Evolutionary conservation across 148 eudicot species (phyloP).

Genomic region (Salicornia ramosissima): DNA sequence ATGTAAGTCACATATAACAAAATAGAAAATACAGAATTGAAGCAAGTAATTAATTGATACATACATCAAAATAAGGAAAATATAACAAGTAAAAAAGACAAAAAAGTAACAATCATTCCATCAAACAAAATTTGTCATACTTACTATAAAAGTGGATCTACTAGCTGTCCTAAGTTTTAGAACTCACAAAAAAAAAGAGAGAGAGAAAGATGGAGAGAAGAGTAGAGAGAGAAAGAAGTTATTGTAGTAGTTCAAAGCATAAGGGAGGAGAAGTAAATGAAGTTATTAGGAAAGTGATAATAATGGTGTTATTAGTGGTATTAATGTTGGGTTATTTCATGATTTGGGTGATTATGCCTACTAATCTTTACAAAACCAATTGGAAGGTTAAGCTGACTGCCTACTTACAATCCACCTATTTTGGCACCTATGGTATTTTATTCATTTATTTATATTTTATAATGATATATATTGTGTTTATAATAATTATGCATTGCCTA

Average conservation of each 20-base stretch:
- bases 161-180: constrained; percentile 11
- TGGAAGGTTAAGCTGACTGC: constrained; percentile 41
- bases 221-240: background rate
- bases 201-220: background rate
- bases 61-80: no score
- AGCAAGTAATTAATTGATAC: no score
- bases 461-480: no score
- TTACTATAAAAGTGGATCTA: constrained; percentile 29
- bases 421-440: constrained; percentile 51
- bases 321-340: constrained; percentile 46
- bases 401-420: constrained; percentile 45
- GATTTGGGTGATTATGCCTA: constrained; percentile 51
- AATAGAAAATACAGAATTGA: no score
- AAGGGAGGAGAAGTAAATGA: constrained; percentile 12
- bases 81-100: background rate
- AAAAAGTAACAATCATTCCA: no score
- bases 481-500: no score
- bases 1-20: no score
- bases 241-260: background rate
- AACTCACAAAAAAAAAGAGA: background rate
- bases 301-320: constrained; percentile 18
- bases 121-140: no score
- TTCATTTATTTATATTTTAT: no score
- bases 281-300: constrained; percentile 17
- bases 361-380: constrained; percentile 25